Conservation (phyloP, 257 asterid species). For the Rauvolfia tetraphylla region DNA sequence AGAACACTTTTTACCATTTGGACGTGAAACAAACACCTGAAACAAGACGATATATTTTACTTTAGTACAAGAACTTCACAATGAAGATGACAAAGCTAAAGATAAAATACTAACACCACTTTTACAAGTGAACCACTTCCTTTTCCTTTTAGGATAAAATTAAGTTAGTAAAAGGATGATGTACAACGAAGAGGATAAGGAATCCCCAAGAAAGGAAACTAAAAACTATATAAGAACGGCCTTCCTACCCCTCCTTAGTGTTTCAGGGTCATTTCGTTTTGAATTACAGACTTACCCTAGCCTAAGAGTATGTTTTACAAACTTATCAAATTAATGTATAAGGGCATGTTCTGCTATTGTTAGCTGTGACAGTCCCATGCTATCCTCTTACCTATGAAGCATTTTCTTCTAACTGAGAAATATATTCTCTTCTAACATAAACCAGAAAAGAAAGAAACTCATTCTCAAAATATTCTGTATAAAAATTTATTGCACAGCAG, state of each 20-base stretch:
- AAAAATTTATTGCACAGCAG: neutral
- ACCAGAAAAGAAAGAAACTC: neutral
- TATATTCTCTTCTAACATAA: neutral
- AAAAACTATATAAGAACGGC: neutral
- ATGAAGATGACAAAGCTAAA: neutral
- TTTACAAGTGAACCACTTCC: neutral
- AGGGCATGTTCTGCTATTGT: neutral
- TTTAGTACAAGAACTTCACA: neutral
- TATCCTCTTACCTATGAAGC: neutral
- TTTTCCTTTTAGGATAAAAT: neutral
- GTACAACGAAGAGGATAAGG: neutral
- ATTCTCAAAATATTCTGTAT: neutral
- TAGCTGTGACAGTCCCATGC: neutral
- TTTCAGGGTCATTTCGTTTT: neutral
- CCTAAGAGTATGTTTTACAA: neutral
- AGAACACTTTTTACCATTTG: conserved; percentile 63
- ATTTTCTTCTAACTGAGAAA: neutral
- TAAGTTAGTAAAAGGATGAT: neutral
- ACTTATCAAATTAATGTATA: neutral
- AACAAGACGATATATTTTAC: conserved; percentile 15
- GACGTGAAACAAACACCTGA: conserved; percentile 84
- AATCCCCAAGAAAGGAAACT: neutral
- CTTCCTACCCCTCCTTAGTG: neutral
- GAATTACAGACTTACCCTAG: neutral
- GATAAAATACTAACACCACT: neutral